Evolutionary conservation across 306 rosid genomes (phyloP), one percentile per base, ranked within the genome.

Genomic region (Prunus persica): DNA sequence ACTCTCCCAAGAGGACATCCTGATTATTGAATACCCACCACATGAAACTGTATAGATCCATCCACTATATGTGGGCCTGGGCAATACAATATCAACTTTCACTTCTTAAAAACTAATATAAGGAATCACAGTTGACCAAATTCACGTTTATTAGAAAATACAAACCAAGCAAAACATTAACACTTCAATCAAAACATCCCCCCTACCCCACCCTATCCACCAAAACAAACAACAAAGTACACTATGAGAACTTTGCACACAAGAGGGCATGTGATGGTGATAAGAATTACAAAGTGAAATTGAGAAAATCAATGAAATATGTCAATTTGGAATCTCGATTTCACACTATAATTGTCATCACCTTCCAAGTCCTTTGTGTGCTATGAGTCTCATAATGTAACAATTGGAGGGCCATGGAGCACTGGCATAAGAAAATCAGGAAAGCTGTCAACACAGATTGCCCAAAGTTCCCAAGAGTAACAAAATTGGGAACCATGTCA

Each of bases 361-460:
- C 93, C 96, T 91, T 82, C 87, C 91, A 83, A 74, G 77, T 80
- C 85, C 79, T 88, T 83, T 83, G 81, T 83, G 85, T 86, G 91
- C 87, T 85, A 88, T 81, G 89, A 83, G 76, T 89, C 91, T 86
- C 91, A 87, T 77, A 85, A 88, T 80, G 86, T 83, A 84, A 80
- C 87, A 88, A 91, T 90, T 85, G 84, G 86, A 83, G 91, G 84
- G 86, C 79, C 80, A 89, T 41, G 77, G 87, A 82, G 86, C 87
- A 88, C 79, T 88, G 80, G 81, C 83, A 88, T 60, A 82, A 77
- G 71, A 86, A 82, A 85, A 79, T 81, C 78, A 88, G 76, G 68
- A 77, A 78, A 69, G 79, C 79, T 76, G 76, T 75, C 67, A 80
- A 64, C 13, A 75, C 61, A 68, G 52, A 77, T 64, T 54, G 74